These are phyloP conservation scores for Cryphonectria carpinicola DNA, from an alignment of 2,329 filamentous ascomycete species.

Conservation along the genomic window DNA sequence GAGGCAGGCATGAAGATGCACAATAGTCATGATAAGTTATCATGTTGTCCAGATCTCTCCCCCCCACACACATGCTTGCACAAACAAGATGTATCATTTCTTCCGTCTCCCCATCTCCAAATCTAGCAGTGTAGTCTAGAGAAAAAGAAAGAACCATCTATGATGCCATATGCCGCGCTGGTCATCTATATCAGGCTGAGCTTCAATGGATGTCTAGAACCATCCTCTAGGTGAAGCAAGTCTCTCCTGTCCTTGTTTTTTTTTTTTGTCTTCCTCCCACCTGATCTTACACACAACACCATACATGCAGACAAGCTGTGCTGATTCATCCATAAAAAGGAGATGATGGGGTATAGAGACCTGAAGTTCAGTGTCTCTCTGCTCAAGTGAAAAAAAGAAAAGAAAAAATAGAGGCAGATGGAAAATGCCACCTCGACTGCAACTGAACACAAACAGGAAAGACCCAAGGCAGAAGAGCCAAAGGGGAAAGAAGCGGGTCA, in stretches of 20 bases:
- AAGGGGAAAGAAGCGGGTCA: neutral
- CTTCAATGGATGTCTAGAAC: slow-evolving; percentile 18
- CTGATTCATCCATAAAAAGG: neutral
- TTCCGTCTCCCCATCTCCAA: slow-evolving; percentile 6
- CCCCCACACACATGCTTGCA: neutral
- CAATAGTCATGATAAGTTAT: neutral
- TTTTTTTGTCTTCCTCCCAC: slow-evolving; percentile 7
- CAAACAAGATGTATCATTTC: neutral
- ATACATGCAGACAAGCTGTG: slow-evolving; percentile 1
- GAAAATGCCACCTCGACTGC: neutral
- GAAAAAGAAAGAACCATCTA: slow-evolving; percentile 18
- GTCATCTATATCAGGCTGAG: slow-evolving; percentile 23
- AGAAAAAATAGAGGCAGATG: neutral
- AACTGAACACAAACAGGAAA: neutral
- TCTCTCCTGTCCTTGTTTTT: neutral
- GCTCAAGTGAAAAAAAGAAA: neutral
- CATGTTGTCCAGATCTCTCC: neutral
- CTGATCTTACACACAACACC: slow-evolving; percentile 3
- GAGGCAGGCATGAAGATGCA: neutral
- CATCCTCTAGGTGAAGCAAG: slow-evolving; percentile 14
- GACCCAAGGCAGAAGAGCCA: neutral
- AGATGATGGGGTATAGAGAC: neutral
- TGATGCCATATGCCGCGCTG: slow-evolving; percentile 10
- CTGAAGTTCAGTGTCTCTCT: slow-evolving; percentile 2
- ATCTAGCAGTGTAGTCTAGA: slow-evolving; percentile 9